Base-by-base conservation (phyloP, 176 grass and related monocot genomes). In the Musa itinerans region DNA sequence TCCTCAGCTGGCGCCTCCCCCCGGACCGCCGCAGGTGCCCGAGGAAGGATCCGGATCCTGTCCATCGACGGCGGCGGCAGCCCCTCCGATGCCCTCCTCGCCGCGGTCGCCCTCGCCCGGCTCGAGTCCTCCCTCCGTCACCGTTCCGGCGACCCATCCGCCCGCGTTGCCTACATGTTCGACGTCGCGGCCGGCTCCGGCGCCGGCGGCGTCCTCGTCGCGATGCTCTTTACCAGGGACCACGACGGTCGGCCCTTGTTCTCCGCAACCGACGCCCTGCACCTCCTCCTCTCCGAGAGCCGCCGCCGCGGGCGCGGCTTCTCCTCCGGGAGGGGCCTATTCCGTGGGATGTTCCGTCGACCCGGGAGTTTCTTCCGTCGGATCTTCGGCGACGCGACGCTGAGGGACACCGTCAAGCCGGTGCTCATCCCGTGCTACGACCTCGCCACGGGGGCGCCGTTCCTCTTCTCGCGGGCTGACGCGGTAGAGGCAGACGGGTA, bases 391-490 rank as follows among this genome's bases (percentile, higher is more conserved):
- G 85, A 97, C 53, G 79, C 87, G 7, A 93, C 90, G 27, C 87
- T 97, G 22, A 82, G 88, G 10, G 87, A 96, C 78, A 83, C 87
- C 24, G 69, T 90, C 66, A 85, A 85, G 73, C 89, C 93, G 14
- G 83, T 96, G 62, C 83, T 96, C 16, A 84, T 96, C 12, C 93
- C 93, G 9, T 96, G 93, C 80, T 93, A 97, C 83, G 93, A 97
- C 83, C 87, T 87, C 5, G 66, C 81, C 43, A 90, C 93, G 8
- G 83, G 78, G 3, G 82, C 74, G 0, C 85, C 86, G 21, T 92
- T 97, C 90, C 90, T 97, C 6, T 97, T 97, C 87, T 97, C 93
- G 15, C 71, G 93, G 80, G 87, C 93, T 56, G 93, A 97, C 75
- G 93, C 93, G 11, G 82, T 81, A 52, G 87, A 97, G 87, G 82